Evolutionary conservation across 352 stramenopile genomes (phyloP).

Genomic region (Phytophthora chlamydospora): DNA sequence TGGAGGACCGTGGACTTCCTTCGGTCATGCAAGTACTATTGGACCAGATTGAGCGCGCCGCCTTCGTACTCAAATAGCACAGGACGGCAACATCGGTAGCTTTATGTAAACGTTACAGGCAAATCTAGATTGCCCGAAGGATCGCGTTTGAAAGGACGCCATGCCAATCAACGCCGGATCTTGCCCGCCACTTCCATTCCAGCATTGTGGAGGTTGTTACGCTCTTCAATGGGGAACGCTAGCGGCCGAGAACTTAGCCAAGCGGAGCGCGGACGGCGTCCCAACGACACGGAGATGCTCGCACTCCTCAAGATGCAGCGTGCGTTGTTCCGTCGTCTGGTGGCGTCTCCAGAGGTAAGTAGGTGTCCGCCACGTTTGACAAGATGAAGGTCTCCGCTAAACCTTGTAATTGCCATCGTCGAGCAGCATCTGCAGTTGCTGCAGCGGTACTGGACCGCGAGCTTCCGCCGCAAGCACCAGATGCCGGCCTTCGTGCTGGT

Average conservation of each 20-base stretch:
- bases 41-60: too few relatives aligned
- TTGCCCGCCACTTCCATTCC: conserved; percentile 17
- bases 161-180: conserved; percentile 28
- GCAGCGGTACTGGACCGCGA: conserved; percentile 64
- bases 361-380: too few relatives aligned
- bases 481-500: conserved; percentile 49
- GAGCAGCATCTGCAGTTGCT: conserved; percentile 61
- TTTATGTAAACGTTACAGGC: too few relatives aligned
- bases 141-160: conserved; percentile 6
- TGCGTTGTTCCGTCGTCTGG: conserved; percentile 56
- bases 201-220: neutral
- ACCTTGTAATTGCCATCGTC: neutral
- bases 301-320: conserved; percentile 68
- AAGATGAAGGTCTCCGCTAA: neutral
- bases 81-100: too few relatives aligned
- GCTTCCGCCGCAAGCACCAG: conserved; percentile 44
- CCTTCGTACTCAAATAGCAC: too few relatives aligned
- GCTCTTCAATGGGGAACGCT: conserved; percentile 53
- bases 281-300: conserved; percentile 70
- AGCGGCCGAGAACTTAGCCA: conserved; percentile 32
- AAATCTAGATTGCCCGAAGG: neutral
- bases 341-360: conserved; percentile 72
- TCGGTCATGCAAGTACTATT: too few relatives aligned
- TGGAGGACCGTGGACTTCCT: too few relatives aligned
- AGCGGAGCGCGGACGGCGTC: conserved; percentile 51